Evolutionary conservation across 495 filamentous ascomycete species (phyloP), one percentile per base, ranked within the genome.

Genomic region (Xylaria venustula): DNA sequence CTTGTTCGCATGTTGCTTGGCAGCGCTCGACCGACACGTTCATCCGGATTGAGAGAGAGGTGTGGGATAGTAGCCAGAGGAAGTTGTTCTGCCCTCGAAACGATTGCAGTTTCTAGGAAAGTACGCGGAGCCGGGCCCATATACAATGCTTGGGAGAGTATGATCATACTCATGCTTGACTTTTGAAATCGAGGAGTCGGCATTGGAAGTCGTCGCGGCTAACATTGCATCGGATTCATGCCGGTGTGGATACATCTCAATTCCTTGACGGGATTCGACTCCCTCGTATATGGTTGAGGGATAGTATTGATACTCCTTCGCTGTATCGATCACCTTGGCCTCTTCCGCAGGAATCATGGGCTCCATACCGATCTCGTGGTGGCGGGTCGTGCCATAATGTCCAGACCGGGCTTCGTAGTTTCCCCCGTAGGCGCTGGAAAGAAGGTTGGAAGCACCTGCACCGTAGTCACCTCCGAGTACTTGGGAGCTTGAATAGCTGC

Each of bases 261-360:
- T 68, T 14, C 73, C 71, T 20, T 77, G 69, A 34, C 76, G 64
- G 12, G 71, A 57, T 57, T 78, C 72, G 12, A 64, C 64, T 9
- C 67, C 66, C 46, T 81, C 79, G 66, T 78, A 80, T 30, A 80
- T 72, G 14, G 76, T 64, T 0, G 71, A 67, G 0, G 79, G 76
- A 58, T 78, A 82, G 60, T 81, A 81, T 36, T 78, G 74, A 51
- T 81, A 81, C 0, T 70, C 75, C 52, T 80, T 82, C 15, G 73
- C 61, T 20, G 61, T 72, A 0, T 74, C 69, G 32, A 82, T 79
- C 0, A 71, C 70, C 42, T 81, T 82, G 5, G 70, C 73, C 3
- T 82, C 77, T 0, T 82, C 79, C 12, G 77, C 36, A 11, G 58
- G 58, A 34, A 81, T 77, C 51, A 77, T 72, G 3, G 72, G 69